A percentile compares a stretch with the other conserved stretches of the same genome.
Evolutionary conservation across 352 stramenopile species (phyloP).

Genomic region (Blastocystis sp.): DNA sequence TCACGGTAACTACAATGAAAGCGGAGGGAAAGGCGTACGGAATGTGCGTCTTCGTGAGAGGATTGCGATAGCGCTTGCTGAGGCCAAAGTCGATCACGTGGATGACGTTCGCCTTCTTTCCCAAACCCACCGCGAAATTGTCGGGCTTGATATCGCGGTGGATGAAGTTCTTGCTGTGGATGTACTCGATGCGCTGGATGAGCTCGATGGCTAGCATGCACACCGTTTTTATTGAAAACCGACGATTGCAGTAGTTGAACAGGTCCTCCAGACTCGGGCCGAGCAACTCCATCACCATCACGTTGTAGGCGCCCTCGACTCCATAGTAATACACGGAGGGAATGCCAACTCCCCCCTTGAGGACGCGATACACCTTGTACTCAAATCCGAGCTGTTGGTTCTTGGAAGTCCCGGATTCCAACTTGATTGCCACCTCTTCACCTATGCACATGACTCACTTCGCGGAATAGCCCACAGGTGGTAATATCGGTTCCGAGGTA

Average conservation of each 20-base stretch:
- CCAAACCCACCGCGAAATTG: slow-evolving; percentile 89
- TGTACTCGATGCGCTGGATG: slow-evolving; percentile 85
- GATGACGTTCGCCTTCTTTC: slow-evolving; percentile 83
- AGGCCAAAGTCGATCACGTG: slow-evolving; percentile 92
- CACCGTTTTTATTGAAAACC: slow-evolving; percentile 86
- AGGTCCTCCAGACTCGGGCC: slow-evolving; percentile 90
- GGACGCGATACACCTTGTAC: slow-evolving; percentile 99
- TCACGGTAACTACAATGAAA: slow-evolving; percentile 82
- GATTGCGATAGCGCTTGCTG: slow-evolving; percentile 88
- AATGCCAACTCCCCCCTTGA: slow-evolving; percentile 95
- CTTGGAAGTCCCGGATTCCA: slow-evolving; percentile 85
- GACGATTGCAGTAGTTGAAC: slow-evolving; percentile 87
- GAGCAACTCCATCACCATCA: slow-evolving; percentile 99
- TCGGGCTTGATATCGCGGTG: slow-evolving; percentile 91
- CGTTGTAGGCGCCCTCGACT: slow-evolving; percentile 92
- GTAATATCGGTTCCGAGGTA: slow-evolving; percentile 94
- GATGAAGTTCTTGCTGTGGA: slow-evolving; percentile 90
- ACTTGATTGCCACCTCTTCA: slow-evolving; percentile 96
- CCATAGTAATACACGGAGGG: slow-evolving; percentile 97
- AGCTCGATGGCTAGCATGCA: slow-evolving; percentile 88
- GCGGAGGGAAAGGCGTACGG: slow-evolving; percentile 71
- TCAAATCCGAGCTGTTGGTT: slow-evolving; percentile 98
- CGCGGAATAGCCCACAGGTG: slow-evolving; percentile 14
- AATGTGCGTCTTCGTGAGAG: slow-evolving; percentile 86
- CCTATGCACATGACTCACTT: slow-evolving; percentile 51